Conservation (phyloP, 2,329 filamentous ascomycete genomes). For the Neofusicoccum parvum region DNA sequence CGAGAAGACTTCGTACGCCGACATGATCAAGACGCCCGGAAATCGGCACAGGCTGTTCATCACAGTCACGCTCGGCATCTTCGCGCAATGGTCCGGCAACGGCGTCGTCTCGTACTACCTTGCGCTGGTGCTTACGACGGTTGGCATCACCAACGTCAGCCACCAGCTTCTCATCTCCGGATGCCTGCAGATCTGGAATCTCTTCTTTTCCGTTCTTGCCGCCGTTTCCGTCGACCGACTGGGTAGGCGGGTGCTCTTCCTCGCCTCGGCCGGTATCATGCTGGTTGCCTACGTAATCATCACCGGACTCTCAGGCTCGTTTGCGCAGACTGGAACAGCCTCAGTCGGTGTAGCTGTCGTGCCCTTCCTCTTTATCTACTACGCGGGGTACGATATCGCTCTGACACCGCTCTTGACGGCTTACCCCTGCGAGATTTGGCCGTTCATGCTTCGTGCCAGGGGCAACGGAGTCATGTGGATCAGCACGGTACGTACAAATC, state of each 20-base stretch:
- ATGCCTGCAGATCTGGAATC: slow-evolving; percentile 62
- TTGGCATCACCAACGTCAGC: slow-evolving; percentile 37
- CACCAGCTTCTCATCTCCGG: slow-evolving; percentile 47
- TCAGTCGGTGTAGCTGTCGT: slow-evolving; percentile 33
- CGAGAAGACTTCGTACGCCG: slow-evolving; percentile 46
- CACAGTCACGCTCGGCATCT: slow-evolving; percentile 55
- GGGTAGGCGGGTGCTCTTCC: slow-evolving; percentile 38
- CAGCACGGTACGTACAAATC: slow-evolving; percentile 31
- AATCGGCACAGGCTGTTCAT: slow-evolving; percentile 59
- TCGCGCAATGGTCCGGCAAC: slow-evolving; percentile 62
- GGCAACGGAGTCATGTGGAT: slow-evolving; percentile 49
- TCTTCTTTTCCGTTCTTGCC: slow-evolving; percentile 54
- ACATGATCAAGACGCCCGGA: slow-evolving; percentile 51
- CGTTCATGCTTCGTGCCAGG: slow-evolving; percentile 49
- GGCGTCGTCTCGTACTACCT: slow-evolving; percentile 50
- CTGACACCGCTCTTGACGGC: slow-evolving; percentile 42
- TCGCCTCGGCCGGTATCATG: slow-evolving; percentile 43
- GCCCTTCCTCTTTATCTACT: slow-evolving; percentile 31
- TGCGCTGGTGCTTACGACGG: slow-evolving; percentile 33
- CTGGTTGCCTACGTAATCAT: slow-evolving; percentile 39
- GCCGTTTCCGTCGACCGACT: slow-evolving; percentile 39
- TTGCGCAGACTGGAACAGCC: neutral
- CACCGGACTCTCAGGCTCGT: slow-evolving; percentile 17
- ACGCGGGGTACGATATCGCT: slow-evolving; percentile 29
- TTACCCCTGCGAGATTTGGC: slow-evolving; percentile 51